Evolutionary conservation across 495 filamentous ascomycete species (phyloP).

Genomic region (Neurospora sp.): DNA sequence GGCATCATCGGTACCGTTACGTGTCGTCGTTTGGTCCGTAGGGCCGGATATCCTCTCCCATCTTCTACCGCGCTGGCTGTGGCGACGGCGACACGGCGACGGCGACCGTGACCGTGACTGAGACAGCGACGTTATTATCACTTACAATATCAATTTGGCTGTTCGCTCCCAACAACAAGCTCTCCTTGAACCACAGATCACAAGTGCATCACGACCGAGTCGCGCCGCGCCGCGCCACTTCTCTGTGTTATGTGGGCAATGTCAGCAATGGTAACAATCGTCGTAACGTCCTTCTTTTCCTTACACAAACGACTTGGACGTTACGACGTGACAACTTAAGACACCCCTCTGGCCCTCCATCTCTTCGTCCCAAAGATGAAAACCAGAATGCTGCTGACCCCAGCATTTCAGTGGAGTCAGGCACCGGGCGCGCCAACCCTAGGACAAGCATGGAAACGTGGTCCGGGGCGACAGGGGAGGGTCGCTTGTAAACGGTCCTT

Average conservation of each 20-base stretch:
- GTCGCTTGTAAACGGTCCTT: not conserved
- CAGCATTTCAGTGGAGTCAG: not conserved
- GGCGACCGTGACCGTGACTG: not conserved
- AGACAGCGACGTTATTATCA: not conserved
- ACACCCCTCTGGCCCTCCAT: not conserved
- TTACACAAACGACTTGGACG: not conserved
- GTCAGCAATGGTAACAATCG: not conserved
- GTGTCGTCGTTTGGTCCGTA: not conserved
- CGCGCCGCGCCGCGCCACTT: not conserved
- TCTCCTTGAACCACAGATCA: not conserved
- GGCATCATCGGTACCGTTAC: not conserved
- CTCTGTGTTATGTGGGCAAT: not conserved
- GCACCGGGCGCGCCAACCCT: not conserved
- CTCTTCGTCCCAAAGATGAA: not conserved
- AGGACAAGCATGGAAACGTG: not conserved
- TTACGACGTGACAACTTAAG: not conserved
- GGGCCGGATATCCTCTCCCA: not conserved
- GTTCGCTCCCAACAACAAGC: not conserved
- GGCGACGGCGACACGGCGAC: not conserved
- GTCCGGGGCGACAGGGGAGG: not conserved
- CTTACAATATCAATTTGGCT: not conserved
- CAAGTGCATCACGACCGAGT: not conserved
- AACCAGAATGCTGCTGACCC: not conserved
- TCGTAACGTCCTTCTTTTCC: not conserved
- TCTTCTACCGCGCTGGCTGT: not conserved